Evolutionary conservation across 2,329 filamentous ascomycete genomes (phyloP).

Genomic region (Colletotrichum viniferum): DNA sequence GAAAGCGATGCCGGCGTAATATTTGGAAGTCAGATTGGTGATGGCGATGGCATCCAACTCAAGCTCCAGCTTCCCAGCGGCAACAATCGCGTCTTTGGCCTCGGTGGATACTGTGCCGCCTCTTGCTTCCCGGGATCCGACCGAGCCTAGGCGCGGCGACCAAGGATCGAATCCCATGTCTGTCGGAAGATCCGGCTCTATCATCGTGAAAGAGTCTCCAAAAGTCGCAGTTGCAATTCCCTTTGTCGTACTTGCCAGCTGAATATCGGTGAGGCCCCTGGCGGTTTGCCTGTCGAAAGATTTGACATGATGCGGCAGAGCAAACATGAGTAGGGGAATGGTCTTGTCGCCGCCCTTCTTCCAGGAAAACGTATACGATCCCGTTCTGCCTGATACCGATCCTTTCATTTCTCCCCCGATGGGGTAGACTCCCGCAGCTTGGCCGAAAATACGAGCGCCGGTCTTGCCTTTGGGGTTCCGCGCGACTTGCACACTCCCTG

Average conservation of each 20-base stretch:
- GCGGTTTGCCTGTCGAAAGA: conserved; percentile 63
- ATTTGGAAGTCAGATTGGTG: conserved; percentile 76
- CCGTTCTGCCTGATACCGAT: conserved; percentile 54
- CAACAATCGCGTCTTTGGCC: conserved; percentile 57
- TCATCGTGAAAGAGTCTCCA: conserved; percentile 72
- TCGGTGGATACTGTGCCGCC: conserved; percentile 44
- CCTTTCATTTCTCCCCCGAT: conserved; percentile 64
- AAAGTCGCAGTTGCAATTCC: conserved; percentile 73
- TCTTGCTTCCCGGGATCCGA: conserved; percentile 56
- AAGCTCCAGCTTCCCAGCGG: conserved; percentile 67
- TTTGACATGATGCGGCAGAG: conserved; percentile 75
- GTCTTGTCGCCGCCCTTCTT: conserved; percentile 63
- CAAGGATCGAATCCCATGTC: conserved; percentile 63
- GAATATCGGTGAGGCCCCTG: conserved; percentile 55
- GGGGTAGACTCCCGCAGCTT: conserved; percentile 71
- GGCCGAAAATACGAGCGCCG: conserved; percentile 67
- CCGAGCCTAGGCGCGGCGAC: conserved; percentile 47
- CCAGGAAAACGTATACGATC: conserved; percentile 71
- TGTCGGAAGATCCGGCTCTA: conserved; percentile 68
- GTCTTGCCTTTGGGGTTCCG: conserved; percentile 64
- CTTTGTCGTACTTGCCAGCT: conserved; percentile 77
- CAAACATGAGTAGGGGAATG: conserved; percentile 72
- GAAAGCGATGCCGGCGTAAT: conserved; percentile 78
- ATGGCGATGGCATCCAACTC: conserved; percentile 68
- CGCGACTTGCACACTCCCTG: conserved; percentile 78